A percentile compares a stretch with the other conserved stretches of the same genome.
These are phyloP conservation scores for Rhamnella rubrinervis DNA, from an alignment of 331 rosid species.

Conservation along the genomic window DNA sequence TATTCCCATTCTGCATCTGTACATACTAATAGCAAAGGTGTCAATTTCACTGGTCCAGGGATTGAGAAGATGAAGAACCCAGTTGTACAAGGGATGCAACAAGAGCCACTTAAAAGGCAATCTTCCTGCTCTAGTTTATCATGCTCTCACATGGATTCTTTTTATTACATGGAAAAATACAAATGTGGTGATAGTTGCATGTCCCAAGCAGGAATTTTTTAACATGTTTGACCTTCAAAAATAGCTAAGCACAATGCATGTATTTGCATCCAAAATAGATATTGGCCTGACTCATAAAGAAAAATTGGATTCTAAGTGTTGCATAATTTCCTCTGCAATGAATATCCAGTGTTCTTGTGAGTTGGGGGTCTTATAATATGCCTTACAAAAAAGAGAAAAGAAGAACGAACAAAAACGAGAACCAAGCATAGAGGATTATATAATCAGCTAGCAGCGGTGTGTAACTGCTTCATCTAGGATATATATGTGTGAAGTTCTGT, in stretches of 20 bases:
- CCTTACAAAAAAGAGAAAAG: too few species aligned
- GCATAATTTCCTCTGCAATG: neutral
- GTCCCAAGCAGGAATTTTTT: too few species aligned
- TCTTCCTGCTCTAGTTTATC: slow-evolving; percentile 12
- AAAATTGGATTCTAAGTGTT: neutral
- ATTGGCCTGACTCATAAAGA: neutral
- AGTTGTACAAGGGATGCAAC: slow-evolving; percentile 49
- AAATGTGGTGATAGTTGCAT: too few species aligned
- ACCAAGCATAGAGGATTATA: too few species aligned
- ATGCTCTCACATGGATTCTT: too few species aligned
- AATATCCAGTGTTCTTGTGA: neutral
- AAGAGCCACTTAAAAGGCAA: slow-evolving; percentile 64
- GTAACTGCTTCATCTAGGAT: neutral
- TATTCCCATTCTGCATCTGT: slow-evolving; percentile 53
- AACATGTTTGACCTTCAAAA: too few species aligned
- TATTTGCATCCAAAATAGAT: neutral
- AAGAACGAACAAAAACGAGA: too few species aligned
- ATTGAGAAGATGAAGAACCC: slow-evolving; percentile 50
- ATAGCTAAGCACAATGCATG: neutral
- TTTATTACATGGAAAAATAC: too few species aligned
- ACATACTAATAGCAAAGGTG: slow-evolving; percentile 38
- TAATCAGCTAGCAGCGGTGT: slow-evolving; percentile 6
- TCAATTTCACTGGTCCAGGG: slow-evolving; percentile 39
- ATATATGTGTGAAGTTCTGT: neutral
- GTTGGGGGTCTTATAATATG: neutral